Conservation (phyloP, 2,329 filamentous ascomycete genomes). For the Talaromyces amestolkiae region DNA sequence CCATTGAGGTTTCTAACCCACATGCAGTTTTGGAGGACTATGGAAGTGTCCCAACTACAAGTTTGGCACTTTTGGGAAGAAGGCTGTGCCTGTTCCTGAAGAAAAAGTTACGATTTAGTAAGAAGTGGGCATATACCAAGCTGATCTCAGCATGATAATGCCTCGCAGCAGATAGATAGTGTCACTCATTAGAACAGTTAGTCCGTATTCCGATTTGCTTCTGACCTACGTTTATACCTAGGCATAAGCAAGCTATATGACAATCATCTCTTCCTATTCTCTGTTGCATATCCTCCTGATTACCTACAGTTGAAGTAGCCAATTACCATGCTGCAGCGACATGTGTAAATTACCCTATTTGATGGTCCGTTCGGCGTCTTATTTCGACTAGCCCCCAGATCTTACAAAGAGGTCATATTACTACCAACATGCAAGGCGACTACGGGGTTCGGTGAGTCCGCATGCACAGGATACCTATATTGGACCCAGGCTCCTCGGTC, state of each 20-base stretch:
- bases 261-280: neutral
- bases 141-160: no score
- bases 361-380: neutral
- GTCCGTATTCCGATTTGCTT: no score
- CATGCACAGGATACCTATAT: neutral
- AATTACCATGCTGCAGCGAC: neutral
- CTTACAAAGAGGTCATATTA: neutral
- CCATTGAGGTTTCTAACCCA: neutral
- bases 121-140: no score
- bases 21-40: constrained; percentile 5
- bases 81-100: neutral
- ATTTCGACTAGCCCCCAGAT: neutral
- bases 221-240: neutral
- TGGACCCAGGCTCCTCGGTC: neutral
- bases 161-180: no score
- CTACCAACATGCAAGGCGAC: neutral
- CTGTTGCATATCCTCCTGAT: neutral
- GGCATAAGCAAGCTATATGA: neutral
- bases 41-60: neutral
- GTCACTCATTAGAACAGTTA: no score
- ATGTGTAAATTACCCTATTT: neutral
- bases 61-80: constrained; percentile 2
- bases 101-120: no score
- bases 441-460: neutral
- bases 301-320: neutral